These are phyloP conservation scores for Echinosophora koreensis DNA, from an alignment of 306 rosid genomes.

Conservation along the genomic window DNA sequence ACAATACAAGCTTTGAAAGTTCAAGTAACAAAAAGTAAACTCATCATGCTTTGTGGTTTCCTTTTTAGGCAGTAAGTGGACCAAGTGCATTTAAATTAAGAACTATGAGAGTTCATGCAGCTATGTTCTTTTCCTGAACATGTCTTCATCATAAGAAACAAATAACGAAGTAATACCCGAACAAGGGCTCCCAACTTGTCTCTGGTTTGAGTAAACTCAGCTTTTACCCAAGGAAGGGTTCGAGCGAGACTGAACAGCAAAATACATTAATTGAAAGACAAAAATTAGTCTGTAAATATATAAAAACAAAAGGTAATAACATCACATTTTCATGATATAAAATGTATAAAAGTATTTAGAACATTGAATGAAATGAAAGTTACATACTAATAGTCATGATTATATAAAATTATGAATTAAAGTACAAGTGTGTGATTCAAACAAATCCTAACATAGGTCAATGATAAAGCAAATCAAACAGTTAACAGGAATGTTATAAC, in stretches of 20 bases:
- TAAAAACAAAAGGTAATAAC: not conserved
- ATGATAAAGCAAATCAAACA: not conserved
- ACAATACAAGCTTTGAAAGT: not conserved
- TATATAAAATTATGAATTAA: not conserved
- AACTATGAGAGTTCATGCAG: constrained; percentile 11
- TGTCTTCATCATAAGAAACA: not conserved
- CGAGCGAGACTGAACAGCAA: constrained; percentile 53
- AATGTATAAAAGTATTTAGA: not conserved
- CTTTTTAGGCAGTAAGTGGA: constrained; percentile 1
- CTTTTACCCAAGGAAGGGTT: constrained; percentile 49
- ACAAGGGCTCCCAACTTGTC: constrained; percentile 53
- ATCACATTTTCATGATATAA: constrained; percentile 2
- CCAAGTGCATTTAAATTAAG: not conserved
- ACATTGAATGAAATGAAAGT: not conserved
- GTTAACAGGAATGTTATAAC: not conserved
- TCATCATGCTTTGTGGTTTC: not conserved
- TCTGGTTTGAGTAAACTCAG: constrained; percentile 54
- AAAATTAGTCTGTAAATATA: constrained; percentile 10
- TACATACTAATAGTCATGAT: not conserved
- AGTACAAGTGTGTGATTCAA: constrained; percentile 1
- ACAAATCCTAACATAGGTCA: not conserved
- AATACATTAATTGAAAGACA: constrained; percentile 26
- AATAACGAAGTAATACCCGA: constrained; percentile 50
- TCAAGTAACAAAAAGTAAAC: constrained; percentile 2
- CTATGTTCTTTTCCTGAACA: constrained; percentile 20